Conservation (phyloP, 1,284 basidiomycete species). For the Rhodotorula sp. region DNA sequence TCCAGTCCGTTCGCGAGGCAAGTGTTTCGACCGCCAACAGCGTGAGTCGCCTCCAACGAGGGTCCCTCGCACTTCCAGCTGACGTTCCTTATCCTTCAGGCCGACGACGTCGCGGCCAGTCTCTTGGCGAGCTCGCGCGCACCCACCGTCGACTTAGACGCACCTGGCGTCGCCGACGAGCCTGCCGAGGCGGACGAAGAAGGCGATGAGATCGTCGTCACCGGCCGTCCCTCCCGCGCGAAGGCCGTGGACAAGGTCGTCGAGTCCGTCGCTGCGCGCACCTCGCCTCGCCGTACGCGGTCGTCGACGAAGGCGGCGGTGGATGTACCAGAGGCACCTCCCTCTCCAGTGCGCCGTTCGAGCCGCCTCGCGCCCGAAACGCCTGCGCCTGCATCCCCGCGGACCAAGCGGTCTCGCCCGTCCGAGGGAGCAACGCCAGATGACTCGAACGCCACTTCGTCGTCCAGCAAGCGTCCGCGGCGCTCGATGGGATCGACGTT, state of each 20-base stretch:
- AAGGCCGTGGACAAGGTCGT: background rate
- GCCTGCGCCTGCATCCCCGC: background rate
- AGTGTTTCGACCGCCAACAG: background rate
- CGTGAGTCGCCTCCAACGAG: background rate
- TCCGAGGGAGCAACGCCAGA: background rate
- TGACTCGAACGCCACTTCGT: background rate
- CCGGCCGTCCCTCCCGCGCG: background rate
- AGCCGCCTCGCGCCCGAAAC: conserved; percentile 6
- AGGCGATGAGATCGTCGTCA: background rate
- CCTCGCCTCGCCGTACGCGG: background rate
- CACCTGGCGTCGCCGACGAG: too few relatives aligned
- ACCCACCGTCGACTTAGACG: too few relatives aligned
- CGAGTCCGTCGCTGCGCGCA: background rate
- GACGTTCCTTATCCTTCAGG: background rate
- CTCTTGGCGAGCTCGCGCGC: too few relatives aligned
- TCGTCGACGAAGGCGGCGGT: background rate
- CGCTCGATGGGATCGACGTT: background rate
- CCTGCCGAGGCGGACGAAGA: background rate
- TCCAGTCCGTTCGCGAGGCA: background rate
- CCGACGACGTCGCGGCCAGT: background rate
- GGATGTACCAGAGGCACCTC: background rate
- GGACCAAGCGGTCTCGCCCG: conserved; percentile 2
- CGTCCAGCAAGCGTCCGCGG: conserved; percentile 7
- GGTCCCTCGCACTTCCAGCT: background rate
- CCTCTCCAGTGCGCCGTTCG: conserved; percentile 13